Evolutionary conservation across 2,329 filamentous ascomycete species (phyloP).

Genomic region (Trichoderma breve): DNA sequence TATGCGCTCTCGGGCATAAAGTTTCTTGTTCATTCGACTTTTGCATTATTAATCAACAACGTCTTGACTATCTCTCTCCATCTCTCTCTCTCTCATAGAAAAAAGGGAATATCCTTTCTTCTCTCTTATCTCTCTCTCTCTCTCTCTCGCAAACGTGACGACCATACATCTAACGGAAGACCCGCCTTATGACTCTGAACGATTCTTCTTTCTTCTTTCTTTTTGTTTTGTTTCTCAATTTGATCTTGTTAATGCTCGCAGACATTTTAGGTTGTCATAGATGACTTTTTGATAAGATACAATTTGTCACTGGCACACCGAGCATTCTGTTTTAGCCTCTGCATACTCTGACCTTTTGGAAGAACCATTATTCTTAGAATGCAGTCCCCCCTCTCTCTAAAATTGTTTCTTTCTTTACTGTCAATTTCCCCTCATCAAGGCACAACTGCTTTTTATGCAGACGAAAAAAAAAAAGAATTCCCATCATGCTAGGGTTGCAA

Average conservation of each 20-base stretch:
- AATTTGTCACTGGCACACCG: slow-evolving; percentile 10
- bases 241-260: neutral
- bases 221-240: neutral
- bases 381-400: neutral
- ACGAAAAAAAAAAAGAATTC: neutral
- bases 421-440: slow-evolving; percentile 7
- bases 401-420: neutral
- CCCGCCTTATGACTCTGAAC: slow-evolving; percentile 19
- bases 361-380: neutral
- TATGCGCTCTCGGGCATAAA: slow-evolving; percentile 37
- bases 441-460: neutral
- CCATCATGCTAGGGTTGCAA: neutral
- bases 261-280: neutral
- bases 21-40: slow-evolving; percentile 17
- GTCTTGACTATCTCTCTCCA: neutral
- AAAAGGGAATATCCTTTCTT: neutral
- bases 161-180: slow-evolving; percentile 14
- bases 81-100: neutral
- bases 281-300: neutral
- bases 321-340: neutral
- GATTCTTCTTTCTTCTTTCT: slow-evolving; percentile 17
- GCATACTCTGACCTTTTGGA: neutral
- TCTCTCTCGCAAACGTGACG: slow-evolving; percentile 7
- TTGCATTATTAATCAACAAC: slow-evolving; percentile 20
- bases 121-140: neutral